Evolutionary conservation across 129 eudicot species (phyloP), one percentile per base, ranked within the genome.

Genomic region (Tagetes patula): DNA sequence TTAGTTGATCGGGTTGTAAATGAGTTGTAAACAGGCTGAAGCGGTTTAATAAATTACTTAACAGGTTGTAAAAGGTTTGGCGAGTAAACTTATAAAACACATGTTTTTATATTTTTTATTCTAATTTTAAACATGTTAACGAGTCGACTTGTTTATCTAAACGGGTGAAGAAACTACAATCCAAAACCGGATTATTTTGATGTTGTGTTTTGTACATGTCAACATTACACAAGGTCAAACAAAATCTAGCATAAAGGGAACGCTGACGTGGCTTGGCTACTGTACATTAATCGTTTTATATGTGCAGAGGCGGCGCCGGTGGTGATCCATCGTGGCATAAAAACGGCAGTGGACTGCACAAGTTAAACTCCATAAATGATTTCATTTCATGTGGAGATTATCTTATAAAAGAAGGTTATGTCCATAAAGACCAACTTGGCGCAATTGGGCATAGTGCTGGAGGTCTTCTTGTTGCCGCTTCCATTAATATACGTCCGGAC

Each of bases 401-500:
- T 82, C 86, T 94, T 68, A 83, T 89, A 37, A 83, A 80, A 5
- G 88, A 94, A 78, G 93, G 87, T 34, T 90, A 86, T 47, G 87
- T 90, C 33, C 63, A 79, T 50, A 78, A 74, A 77, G 34, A 37
- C 67, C 80, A 71, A 84, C 96, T 94, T 74, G 75, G 83, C 75
- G 96, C 96, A 62, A 32, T 86, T 42, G 96, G 93, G 36, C 67
- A 73, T 49, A 94, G 98, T 76, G 98, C 98, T 6, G 98, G 98
- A 42, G 77, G 84, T 78, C 88, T 90, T 69, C 86, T 90, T 56
- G 89, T 86, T 59, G 96, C 85, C 36, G 89, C 93, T 20, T 85
- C 97, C 74, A 74, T 87, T 65, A 94, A 90, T 72, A 79, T 86
- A 86, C 77, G 77, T 77, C 97, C 96, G 1, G 54, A 84, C 43